These are phyloP conservation scores for Serendipita vermifera DNA, from an alignment of 768 basidiomycete genomes.

Conservation along the genomic window DNA sequence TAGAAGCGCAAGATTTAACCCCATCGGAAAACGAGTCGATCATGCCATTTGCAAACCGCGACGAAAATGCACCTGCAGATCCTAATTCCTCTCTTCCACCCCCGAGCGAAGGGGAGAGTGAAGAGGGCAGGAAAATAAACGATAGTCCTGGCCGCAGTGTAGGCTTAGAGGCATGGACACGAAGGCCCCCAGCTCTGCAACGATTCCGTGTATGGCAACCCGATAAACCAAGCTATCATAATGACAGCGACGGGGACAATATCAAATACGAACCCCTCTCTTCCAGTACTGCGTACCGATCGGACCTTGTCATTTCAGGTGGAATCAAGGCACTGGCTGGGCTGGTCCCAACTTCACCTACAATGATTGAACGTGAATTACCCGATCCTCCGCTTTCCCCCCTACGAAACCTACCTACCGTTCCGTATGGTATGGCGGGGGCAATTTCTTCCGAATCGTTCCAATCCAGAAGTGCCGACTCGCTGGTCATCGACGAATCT, in stretches of 20 bases:
- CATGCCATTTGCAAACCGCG: background rate
- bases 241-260: background rate
- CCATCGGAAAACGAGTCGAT: constrained; percentile 7
- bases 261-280: constrained; percentile 4
- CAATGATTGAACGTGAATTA: background rate
- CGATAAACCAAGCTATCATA: background rate
- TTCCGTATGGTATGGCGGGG: background rate
- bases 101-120: background rate
- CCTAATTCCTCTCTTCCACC: background rate
- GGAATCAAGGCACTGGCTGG: constrained; percentile 4
- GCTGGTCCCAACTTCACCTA: background rate
- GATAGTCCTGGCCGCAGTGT: constrained; percentile 2
- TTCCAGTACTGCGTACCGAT: background rate
- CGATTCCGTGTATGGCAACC: background rate
- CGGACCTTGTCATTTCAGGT: background rate
- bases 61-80: background rate
- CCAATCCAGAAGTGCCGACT: too few relatives aligned
- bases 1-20: constrained; percentile 7
- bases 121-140: constrained; percentile 1
- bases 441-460: background rate
- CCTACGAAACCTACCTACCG: background rate
- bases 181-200: background rate
- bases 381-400: background rate
- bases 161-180: constrained; percentile 1
- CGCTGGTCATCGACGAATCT: constrained; percentile 6